A percentile compares a stretch with the other conserved stretches of the same genome.
phyloP scores from a whole-genome alignment of 2,329 filamentous ascomycete genomes.

The Ceratocystis colombiana region DNA sequence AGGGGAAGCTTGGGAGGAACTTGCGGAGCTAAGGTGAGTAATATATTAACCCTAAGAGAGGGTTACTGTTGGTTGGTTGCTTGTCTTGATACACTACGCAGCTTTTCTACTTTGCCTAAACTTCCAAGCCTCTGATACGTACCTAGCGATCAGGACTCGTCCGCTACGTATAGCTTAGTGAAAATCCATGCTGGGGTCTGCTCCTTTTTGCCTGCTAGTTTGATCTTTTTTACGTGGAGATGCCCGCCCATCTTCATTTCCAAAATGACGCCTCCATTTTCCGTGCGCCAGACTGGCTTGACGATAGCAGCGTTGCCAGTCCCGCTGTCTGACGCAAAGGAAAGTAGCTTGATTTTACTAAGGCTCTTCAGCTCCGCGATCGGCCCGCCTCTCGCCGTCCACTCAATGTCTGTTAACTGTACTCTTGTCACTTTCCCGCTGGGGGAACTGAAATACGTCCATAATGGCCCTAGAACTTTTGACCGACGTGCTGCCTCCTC shows the following conservation, averaged over 20 bases:
- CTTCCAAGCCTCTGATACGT: no score
- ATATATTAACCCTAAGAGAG: neutral
- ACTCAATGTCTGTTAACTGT: constrained; percentile 14
- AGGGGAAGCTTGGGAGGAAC: neutral
- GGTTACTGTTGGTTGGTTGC: neutral
- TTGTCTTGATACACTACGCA: no score
- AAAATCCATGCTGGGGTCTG: constrained; percentile 27
- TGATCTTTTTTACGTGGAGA: constrained; percentile 31
- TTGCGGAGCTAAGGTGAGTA: neutral
- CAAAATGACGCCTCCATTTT: constrained; percentile 28
- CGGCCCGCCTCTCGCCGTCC: neutral
- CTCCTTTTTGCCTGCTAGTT: constrained; percentile 32
- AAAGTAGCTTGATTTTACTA: neutral
- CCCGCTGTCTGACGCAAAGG: neutral
- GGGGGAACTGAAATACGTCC: constrained; percentile 38
- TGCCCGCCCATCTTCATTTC: constrained; percentile 26
- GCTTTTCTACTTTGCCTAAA: no score
- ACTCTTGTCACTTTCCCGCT: constrained; percentile 13
- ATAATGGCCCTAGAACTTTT: constrained; percentile 56
- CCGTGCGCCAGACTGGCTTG: neutral
- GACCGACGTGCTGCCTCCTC: constrained; percentile 46
- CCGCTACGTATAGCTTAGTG: neutral
- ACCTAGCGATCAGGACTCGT: neutral
- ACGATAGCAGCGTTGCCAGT: neutral
- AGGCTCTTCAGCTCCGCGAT: neutral